phyloP scores from a whole-genome alignment of 495 filamentous ascomycete species.

The Neurospora hispaniola region DNA sequence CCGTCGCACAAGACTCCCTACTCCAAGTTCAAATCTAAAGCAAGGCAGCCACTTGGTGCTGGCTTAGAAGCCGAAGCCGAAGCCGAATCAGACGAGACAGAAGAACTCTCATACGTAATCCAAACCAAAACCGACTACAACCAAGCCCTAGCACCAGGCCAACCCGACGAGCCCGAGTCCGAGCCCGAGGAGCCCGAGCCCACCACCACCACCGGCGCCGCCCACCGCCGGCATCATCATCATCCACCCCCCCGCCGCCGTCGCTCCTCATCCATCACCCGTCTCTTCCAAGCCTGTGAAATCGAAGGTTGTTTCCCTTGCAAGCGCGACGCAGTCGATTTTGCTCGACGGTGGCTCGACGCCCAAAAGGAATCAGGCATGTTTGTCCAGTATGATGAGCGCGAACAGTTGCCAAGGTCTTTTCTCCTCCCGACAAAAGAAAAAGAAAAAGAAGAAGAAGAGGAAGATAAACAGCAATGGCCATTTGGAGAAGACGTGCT shows the following conservation, averaged over 20 bases:
- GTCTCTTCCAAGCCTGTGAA: slow-evolving; percentile 23
- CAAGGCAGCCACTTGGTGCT: background rate
- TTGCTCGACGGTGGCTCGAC: slow-evolving; percentile 17
- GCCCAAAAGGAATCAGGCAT: slow-evolving; percentile 9
- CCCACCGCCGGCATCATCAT: background rate
- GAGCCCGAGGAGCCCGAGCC: too few relatives aligned
- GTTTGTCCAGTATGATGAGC: slow-evolving; percentile 32
- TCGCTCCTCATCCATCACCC: slow-evolving; percentile 5
- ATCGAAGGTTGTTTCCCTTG: slow-evolving; percentile 28
- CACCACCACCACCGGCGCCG: background rate
- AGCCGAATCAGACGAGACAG: too few relatives aligned
- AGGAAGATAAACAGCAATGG: slow-evolving; percentile 17
- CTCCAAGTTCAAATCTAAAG: background rate
- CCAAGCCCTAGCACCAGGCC: slow-evolving; percentile 7
- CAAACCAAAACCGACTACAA: slow-evolving; percentile 32
- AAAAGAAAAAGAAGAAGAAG: background rate
- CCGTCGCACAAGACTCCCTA: background rate
- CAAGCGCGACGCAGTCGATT: slow-evolving; percentile 19
- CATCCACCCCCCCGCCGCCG: background rate
- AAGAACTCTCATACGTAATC: slow-evolving; percentile 30
- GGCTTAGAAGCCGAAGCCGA: too few relatives aligned
- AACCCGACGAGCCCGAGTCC: background rate
- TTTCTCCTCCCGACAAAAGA: too few relatives aligned
- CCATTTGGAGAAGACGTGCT: slow-evolving; percentile 36
- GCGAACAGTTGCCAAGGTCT: slow-evolving; percentile 1